Conservation (phyloP, 306 rosid genomes). For the Quercus aquifolioides region DNA sequence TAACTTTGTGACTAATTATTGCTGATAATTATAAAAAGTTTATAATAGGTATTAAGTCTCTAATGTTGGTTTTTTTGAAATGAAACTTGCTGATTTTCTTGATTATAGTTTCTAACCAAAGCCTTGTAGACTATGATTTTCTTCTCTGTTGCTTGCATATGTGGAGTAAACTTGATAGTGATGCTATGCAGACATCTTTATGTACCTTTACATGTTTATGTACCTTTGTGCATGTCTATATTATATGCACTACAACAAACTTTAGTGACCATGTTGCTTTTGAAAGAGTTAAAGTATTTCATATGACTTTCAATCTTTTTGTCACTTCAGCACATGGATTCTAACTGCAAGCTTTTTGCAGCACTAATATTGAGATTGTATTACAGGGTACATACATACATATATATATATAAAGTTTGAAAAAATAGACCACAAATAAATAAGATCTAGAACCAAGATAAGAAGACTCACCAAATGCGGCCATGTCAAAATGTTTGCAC, state of each 20-base stretch:
- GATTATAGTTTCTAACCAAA: not conserved
- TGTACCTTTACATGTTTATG: not conserved
- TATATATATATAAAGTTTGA: not conserved
- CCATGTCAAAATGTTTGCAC: slow-evolving; percentile 96
- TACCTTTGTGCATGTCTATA: not conserved
- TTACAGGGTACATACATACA: too few relatives aligned
- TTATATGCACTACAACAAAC: not conserved
- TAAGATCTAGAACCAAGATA: not conserved
- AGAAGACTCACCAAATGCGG: slow-evolving; percentile 76
- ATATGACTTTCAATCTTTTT: too few relatives aligned
- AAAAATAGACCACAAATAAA: slow-evolving; percentile 11
- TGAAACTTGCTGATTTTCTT: not conserved
- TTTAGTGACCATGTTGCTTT: too few relatives aligned
- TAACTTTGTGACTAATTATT: not conserved
- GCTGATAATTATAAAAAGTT: not conserved
- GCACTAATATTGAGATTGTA: too few relatives aligned
- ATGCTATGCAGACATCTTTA: not conserved
- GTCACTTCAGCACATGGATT: too few relatives aligned
- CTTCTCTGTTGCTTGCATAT: not conserved
- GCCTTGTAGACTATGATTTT: not conserved
- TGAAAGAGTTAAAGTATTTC: too few relatives aligned
- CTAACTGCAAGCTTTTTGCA: too few relatives aligned
- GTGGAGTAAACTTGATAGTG: not conserved
- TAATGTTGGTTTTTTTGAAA: not conserved
- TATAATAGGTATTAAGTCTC: too few relatives aligned